A percentile compares a stretch with the other conserved stretches of the same genome.
Conservation (phyloP, 2,329 filamentous ascomycete species). For the Xylariales sp. region DNA sequence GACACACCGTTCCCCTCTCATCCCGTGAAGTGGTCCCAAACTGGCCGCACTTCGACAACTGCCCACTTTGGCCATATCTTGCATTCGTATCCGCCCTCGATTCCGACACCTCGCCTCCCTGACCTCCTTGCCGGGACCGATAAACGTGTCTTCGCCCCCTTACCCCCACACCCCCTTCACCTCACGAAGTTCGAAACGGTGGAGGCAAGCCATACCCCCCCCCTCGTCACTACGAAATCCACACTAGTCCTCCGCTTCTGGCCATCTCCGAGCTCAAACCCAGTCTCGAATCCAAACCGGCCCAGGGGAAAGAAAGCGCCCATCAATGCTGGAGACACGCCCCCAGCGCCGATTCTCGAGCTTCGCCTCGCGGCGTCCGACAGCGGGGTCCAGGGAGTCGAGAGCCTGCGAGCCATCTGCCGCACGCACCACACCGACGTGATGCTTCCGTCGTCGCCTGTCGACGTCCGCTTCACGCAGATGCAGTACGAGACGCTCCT, state of each 20-base stretch:
- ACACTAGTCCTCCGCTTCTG: conserved; percentile 61
- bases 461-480: conserved; percentile 63
- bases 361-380: conserved; percentile 53
- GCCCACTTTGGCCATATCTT: conserved; percentile 66
- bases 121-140: conserved; percentile 38
- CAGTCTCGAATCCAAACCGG: neutral
- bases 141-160: conserved; percentile 57
- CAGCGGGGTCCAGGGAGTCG: conserved; percentile 48
- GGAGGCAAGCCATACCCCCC: conserved; percentile 36
- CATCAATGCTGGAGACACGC: conserved; percentile 32
- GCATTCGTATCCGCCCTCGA: conserved; percentile 34
- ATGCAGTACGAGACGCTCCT: conserved; percentile 49
- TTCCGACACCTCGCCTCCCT: conserved; percentile 29
- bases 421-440: conserved; percentile 56
- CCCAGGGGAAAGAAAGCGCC: conserved; percentile 13
- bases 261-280: conserved; percentile 47
- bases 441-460: conserved; percentile 57
- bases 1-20: conserved; percentile 27
- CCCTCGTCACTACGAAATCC: conserved; percentile 44
- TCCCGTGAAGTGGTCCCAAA: conserved; percentile 44
- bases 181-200: conserved; percentile 52
- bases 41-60: conserved; percentile 46
- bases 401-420: conserved; percentile 54
- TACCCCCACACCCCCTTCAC: conserved; percentile 60
- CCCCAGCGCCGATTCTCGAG: conserved; percentile 52